Evolutionary conservation across 805 yeast genomes (phyloP).

Genomic region (Kazachstania martiniae): DNA sequence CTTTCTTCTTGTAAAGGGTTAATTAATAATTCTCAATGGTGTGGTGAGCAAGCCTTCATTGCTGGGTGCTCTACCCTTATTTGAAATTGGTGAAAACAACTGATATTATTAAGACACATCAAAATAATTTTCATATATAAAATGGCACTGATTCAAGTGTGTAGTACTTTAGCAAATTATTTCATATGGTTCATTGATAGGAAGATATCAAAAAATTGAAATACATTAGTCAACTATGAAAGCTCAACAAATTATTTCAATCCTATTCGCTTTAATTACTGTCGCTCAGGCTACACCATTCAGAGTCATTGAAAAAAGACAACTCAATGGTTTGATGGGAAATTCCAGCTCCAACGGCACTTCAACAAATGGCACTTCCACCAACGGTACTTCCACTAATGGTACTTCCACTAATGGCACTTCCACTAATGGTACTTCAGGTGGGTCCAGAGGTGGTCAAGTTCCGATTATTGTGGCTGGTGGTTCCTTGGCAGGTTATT

Average conservation of each 20-base stretch:
- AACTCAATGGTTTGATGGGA: neutral
- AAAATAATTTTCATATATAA: too few species aligned
- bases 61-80: too few species aligned
- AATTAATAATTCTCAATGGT: too few species aligned
- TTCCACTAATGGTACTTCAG: neutral
- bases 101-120: too few species aligned
- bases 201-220: too few species aligned
- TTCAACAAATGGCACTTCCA: conserved; percentile 4
- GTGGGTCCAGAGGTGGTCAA: conserved; percentile 10
- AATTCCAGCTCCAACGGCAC: conserved; percentile 1
- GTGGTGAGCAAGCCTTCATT: too few species aligned
- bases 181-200: too few species aligned
- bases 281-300: neutral
- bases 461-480: conserved; percentile 8
- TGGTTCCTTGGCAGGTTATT: conserved; percentile 2
- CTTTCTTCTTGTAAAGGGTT: too few species aligned
- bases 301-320: neutral
- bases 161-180: too few species aligned
- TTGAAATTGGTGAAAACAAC: too few species aligned
- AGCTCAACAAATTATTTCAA: neutral
- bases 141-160: too few species aligned
- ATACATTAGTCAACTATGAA: too few species aligned
- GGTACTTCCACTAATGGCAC: neutral
- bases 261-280: neutral
- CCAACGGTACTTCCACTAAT: conserved; percentile 5